phyloP scores from a whole-genome alignment of 192 early-diverging fungal genomes.

The Podila clonocystis region DNA sequence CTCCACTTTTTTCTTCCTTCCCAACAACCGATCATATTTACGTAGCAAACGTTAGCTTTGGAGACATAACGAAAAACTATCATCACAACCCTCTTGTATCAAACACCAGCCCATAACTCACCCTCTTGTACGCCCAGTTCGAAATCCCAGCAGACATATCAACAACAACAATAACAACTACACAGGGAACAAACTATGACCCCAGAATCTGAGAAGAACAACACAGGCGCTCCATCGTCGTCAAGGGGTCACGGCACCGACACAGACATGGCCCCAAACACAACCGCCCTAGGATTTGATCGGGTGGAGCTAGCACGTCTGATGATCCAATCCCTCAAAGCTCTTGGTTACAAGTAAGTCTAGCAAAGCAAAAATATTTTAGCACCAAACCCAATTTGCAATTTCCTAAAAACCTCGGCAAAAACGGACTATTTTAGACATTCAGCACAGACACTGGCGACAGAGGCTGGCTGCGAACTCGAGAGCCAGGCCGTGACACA shows the following conservation, averaged over 20 bases:
- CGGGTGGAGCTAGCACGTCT: constrained; percentile 85
- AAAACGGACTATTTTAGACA: constrained; percentile 53
- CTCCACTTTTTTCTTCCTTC: too few species aligned
- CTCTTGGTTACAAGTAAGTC: constrained; percentile 81
- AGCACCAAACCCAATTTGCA: too few species aligned
- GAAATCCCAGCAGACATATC: neutral
- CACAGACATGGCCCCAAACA: neutral
- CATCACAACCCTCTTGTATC: too few species aligned
- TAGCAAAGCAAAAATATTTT: neutral
- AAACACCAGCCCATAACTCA: too few species aligned
- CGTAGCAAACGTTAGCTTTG: too few species aligned
- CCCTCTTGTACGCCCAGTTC: constrained; percentile 2
- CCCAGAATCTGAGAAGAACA: neutral
- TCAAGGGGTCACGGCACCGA: constrained; percentile 19
- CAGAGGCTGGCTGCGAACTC: constrained; percentile 81
- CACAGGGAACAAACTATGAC: neutral
- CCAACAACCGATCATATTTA: too few species aligned
- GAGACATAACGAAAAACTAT: too few species aligned
- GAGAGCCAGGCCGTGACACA: constrained; percentile 74
- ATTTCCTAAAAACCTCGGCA: neutral
- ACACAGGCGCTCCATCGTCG: constrained; percentile 1
- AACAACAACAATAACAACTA: neutral
- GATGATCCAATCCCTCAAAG: constrained; percentile 88
- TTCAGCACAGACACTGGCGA: constrained; percentile 73
- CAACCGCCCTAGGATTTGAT: constrained; percentile 25